Conservation (phyloP, 2,329 filamentous ascomycete genomes). For the Xylariaceae sp. region DNA sequence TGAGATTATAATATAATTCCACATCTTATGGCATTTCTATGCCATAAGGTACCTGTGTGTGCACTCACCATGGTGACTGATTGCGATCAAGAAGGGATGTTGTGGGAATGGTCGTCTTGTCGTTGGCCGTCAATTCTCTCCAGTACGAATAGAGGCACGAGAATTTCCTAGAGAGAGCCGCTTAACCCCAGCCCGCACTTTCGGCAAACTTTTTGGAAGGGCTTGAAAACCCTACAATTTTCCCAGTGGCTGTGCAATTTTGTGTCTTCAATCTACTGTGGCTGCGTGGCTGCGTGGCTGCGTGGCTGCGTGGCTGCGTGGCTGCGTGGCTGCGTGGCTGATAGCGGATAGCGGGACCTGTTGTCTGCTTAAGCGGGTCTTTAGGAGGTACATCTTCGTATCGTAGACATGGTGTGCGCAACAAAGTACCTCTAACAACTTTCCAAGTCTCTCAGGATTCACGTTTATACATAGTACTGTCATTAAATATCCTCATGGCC, state of each 20-base stretch:
- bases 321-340: too few species aligned
- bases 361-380: too few species aligned
- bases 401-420: too few species aligned
- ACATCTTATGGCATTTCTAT: slow-evolving; percentile 5
- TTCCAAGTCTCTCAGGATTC: too few species aligned
- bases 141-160: slow-evolving; percentile 41
- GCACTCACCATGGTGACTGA: slow-evolving; percentile 48
- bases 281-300: not conserved
- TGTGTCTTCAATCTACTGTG: not conserved
- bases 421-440: too few species aligned
- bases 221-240: slow-evolving; percentile 47
- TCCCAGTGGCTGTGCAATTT: slow-evolving; percentile 9
- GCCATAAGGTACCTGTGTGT: not conserved
- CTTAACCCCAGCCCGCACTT: slow-evolving; percentile 32
- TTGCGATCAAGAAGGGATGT: slow-evolving; percentile 54
- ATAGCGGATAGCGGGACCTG: too few species aligned
- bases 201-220: slow-evolving; percentile 45
- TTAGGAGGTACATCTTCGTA: too few species aligned
- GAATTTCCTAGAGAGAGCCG: slow-evolving; percentile 36
- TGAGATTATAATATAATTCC: slow-evolving; percentile 25
- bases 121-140: slow-evolving; percentile 39
- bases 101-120: slow-evolving; percentile 40
- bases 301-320: too few species aligned
- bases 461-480: too few species aligned
- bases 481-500: too few species aligned